Evolutionary conservation across 495 filamentous ascomycete genomes (phyloP), one percentile per base, ranked within the genome.

Genomic region (Aspergillus campestris): DNA sequence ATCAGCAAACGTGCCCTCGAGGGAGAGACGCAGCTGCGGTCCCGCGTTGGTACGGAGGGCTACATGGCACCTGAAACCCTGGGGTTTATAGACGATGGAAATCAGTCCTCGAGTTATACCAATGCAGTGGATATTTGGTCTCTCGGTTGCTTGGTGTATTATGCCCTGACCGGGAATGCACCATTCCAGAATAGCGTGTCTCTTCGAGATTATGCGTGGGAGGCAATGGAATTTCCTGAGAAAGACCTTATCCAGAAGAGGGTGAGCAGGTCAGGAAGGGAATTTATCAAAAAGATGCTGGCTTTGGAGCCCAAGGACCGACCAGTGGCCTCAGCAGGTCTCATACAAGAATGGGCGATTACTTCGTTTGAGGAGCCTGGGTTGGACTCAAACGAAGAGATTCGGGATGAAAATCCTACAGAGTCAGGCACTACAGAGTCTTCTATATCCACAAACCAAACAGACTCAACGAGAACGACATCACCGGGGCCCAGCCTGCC

Each of bases 51-150:
- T 13, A 71, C 67, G 6, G 18, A 35, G 3, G 49, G 45, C 7
- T 73, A 64, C 43, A 39, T 61, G 15, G 61, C 70, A 7, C 69
- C 69, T 3, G 70, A 73, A 49, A 44, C 63, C 3, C 45, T 61
- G 30, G 47, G 44, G 8, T 40, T 47, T 8, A 8, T 54, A 6
- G 54, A 57, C 7, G 37, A 34, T 9, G 2, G 3, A 24, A 30
- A 15, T 14, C 18, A 48, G 29, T 14, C 9, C 10, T 42, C 31
- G 30, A 32, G 15, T 8, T 60, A 65, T 45, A 61, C 52, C 1
- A 50, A 46, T 13, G 51, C 55, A 11, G 46, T 62, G 7, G 57
- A 65, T 50, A 49, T 60, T 8, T 61, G 61, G 60, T 52, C 54
- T 11, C 41, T 55, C 30, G 59, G 59, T 1, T 61, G 50, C 11